These are phyloP conservation scores for Monoraphidium neglectum DNA, from an alignment of 139 green algal genomes.

Conservation along the genomic window DNA sequence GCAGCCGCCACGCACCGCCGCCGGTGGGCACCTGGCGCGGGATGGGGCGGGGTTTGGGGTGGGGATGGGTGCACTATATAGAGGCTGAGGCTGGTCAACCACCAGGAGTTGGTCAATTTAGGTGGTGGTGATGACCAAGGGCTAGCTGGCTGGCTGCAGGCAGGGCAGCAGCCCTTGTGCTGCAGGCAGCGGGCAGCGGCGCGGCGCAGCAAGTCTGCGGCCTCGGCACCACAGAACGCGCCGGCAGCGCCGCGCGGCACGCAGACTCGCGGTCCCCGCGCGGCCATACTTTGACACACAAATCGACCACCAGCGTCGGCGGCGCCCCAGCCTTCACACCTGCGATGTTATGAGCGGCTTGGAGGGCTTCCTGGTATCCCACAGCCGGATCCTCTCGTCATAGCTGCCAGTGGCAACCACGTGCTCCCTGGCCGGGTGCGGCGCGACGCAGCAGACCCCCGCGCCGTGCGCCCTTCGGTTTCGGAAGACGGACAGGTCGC, in stretches of 20 bases:
- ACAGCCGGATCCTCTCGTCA: conserved; percentile 83
- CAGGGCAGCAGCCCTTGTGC: neutral
- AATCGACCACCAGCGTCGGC: neutral
- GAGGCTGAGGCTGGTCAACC: neutral
- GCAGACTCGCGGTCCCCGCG: no score
- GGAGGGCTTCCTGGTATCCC: conserved; percentile 60
- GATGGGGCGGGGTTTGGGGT: no score
- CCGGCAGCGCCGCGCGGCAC: no score
- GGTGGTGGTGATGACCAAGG: neutral
- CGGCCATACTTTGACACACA: neutral
- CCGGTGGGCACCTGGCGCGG: conserved; percentile 66
- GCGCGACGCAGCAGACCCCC: conserved; percentile 84
- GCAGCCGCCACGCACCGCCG: conserved; percentile 86
- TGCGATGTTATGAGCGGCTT: conserved; percentile 43
- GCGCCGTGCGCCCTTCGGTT: conserved; percentile 66
- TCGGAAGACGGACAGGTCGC: conserved; percentile 29
- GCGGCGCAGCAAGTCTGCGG: no score
- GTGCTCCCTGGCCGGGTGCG: conserved; percentile 45
- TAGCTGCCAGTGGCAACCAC: conserved; percentile 84
- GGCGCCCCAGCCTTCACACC: conserved; percentile 21
- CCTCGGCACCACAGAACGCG: no score
- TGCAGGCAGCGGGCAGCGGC: neutral
- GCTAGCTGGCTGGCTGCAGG: neutral
- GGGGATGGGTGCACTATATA: no score
- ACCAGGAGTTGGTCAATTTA: neutral